Evolutionary conservation across 352 stramenopile genomes (phyloP).

Genomic region (Phytophthora niederhauseri): DNA sequence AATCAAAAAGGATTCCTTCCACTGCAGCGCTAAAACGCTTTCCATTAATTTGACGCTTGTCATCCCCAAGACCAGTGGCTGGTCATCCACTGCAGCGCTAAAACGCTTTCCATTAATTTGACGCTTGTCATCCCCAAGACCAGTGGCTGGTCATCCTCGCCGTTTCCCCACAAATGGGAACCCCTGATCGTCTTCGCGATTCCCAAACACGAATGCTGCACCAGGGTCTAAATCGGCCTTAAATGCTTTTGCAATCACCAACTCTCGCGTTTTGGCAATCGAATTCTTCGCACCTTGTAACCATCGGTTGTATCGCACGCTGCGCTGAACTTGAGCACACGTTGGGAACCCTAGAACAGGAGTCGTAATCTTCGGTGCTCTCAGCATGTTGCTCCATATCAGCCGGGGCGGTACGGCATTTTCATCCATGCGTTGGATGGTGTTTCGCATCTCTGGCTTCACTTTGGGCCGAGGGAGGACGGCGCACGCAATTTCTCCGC

Average conservation of each 20-base stretch:
- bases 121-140: conserved; percentile 1
- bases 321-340: conserved; percentile 11
- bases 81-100: too few species aligned
- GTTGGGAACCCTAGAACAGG: neutral
- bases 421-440: conserved; percentile 12
- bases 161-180: conserved; percentile 18
- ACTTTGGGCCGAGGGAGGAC: conserved; percentile 1
- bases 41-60: too few species aligned
- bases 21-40: neutral
- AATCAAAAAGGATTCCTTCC: neutral
- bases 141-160: conserved; percentile 13
- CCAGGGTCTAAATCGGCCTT: too few species aligned
- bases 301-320: too few species aligned
- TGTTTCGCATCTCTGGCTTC: conserved; percentile 6
- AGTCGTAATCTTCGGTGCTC: too few species aligned
- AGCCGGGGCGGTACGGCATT: conserved; percentile 4
- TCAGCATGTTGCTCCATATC: conserved; percentile 9
- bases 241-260: too few species aligned
- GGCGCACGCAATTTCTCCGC: neutral
- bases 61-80: too few species aligned
- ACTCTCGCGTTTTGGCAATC: too few species aligned
- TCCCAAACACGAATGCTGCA: too few species aligned
- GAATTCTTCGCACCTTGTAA: too few species aligned
- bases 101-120: too few species aligned
- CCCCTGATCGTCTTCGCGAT: too few species aligned